Base-by-base conservation (phyloP, 371 early-diverging fungal genomes). In the Apophysomyces trapeziformis region DNA sequence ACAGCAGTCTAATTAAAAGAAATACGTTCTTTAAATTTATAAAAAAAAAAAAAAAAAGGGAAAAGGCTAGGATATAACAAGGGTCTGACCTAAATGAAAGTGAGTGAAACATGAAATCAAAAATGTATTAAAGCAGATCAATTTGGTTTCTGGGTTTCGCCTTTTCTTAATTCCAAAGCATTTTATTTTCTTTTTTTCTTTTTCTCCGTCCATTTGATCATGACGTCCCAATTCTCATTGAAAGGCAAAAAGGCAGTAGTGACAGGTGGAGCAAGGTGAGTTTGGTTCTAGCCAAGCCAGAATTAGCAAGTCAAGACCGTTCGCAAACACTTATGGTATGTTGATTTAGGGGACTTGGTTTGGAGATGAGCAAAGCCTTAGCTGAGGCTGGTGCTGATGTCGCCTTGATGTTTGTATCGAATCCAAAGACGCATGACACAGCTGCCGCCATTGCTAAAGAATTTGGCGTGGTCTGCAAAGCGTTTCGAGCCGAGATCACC, bases 351-450 rank as follows among this genome's bases (percentile, higher is more conserved):
- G 81, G 81, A 38, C 67, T 82, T 46, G 83, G 83, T 14, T 70
- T 79, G 56, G 78, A 79, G 60, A 73, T 82, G 71, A 73, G 75
- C 64, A 77, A 72, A 56, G 83, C 75, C n/a, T 72, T 82, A 18
- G 83, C 83, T 36, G 74, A 76, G 50, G 76, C 79, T 39, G 83
- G 83, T 47, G 83, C 83, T 16, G 63, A 77, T 38, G 79, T 82
- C 47, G 83, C 83, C 8, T 61, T 82, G 38, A 82, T 78, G 78
- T 82, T 77, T 44, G 83, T 82, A 21, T 79, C 79, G 1, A 78
- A 70, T 50, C 78, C 77, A 4, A 69, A 73, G 47, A 76, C 83
- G 0, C 72, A 79, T 11, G 78, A 79, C 12, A 70, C 69, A 12
- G 83, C 83, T 45, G 75, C 75, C 6, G 65, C 68, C 14, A 74